Evolutionary conservation across 805 yeast species (phyloP).

Genomic region (Dipodascus geniculatus): DNA sequence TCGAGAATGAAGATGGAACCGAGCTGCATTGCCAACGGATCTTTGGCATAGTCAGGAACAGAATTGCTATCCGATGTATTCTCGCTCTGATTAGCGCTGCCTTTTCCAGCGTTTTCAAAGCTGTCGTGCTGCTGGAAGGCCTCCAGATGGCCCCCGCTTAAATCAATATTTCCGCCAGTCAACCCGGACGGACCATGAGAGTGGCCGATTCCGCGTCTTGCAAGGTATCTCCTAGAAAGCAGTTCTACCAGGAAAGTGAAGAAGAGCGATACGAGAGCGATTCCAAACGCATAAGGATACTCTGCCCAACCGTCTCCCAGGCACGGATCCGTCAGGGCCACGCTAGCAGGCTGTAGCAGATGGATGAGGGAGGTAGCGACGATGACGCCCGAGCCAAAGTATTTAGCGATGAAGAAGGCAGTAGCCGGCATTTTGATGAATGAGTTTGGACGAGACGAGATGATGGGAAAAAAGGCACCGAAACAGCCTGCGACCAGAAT

Average conservation of each 20-base stretch:
- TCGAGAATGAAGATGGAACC: conserved; percentile 31
- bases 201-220: conserved; percentile 5
- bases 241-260: not conserved
- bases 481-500: conserved; percentile 38
- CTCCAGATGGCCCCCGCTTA: conserved; percentile 15
- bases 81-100: conserved; percentile 3
- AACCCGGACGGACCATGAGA: conserved; percentile 1
- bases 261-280: not conserved
- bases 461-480: conserved; percentile 34
- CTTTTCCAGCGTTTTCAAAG: conserved; percentile 11
- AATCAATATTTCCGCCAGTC: conserved; percentile 14
- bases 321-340: not conserved
- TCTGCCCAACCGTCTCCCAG: not conserved
- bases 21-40: not conserved
- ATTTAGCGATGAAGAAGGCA: conserved; percentile 14
- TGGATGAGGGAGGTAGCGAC: conserved; percentile 57
- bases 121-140: conserved; percentile 9
- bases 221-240: conserved; percentile 22
- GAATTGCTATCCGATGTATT: not conserved
- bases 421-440: conserved; percentile 10
- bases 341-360: conserved; percentile 17
- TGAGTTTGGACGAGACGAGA: conserved; percentile 8
- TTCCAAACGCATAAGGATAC: conserved; percentile 3
- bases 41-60: not conserved
- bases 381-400: conserved; percentile 50